Percentiles rank a stretch among this genome's conserved stretches.
Evolutionary conservation across 495 filamentous ascomycete genomes (phyloP).

Genomic region (Neurospora tetrasperma): DNA sequence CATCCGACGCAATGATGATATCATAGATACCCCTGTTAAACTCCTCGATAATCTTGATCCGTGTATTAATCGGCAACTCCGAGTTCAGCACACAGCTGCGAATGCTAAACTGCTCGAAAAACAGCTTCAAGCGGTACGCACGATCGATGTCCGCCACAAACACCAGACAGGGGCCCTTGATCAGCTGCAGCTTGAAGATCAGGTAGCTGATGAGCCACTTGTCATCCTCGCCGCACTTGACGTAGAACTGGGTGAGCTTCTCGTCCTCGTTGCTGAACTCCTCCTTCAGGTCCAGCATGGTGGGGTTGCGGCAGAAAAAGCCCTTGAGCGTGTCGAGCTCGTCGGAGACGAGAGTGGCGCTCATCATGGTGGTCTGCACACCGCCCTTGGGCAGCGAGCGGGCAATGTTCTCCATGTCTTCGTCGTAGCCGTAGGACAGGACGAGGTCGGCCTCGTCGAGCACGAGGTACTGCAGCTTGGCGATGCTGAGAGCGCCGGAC

Average conservation of each 20-base stretch:
- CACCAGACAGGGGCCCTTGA: slow-evolving; percentile 90
- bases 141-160: slow-evolving; percentile 92
- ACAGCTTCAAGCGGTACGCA: slow-evolving; percentile 89
- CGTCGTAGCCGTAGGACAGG: slow-evolving; percentile 88
- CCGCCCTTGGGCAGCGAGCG: slow-evolving; percentile 63
- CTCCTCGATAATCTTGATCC: slow-evolving; percentile 90
- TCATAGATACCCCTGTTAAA: slow-evolving; percentile 78
- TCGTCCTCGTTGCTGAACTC: slow-evolving; percentile 56
- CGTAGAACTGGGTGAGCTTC: slow-evolving; percentile 74
- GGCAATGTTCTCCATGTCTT: slow-evolving; percentile 70
- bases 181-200: slow-evolving; percentile 86
- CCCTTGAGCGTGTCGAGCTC: slow-evolving; percentile 80
- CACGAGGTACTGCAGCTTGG: slow-evolving; percentile 65
- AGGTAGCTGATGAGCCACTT: slow-evolving; percentile 92
- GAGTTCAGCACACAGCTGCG: slow-evolving; percentile 91
- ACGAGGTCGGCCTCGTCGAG: slow-evolving; percentile 94
- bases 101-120: slow-evolving; percentile 93
- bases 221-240: slow-evolving; percentile 88
- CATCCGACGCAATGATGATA: slow-evolving; percentile 92
- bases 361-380: slow-evolving; percentile 81
- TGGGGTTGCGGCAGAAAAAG: slow-evolving; percentile 76
- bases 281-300: slow-evolving; percentile 63
- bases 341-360: slow-evolving; percentile 81
- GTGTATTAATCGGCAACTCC: slow-evolving; percentile 83
- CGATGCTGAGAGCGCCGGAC: slow-evolving; percentile 54